Evolutionary conservation across 768 basidiomycete genomes (phyloP), one percentile per base, ranked within the genome.

Genomic region (Termitomyces sp.): DNA sequence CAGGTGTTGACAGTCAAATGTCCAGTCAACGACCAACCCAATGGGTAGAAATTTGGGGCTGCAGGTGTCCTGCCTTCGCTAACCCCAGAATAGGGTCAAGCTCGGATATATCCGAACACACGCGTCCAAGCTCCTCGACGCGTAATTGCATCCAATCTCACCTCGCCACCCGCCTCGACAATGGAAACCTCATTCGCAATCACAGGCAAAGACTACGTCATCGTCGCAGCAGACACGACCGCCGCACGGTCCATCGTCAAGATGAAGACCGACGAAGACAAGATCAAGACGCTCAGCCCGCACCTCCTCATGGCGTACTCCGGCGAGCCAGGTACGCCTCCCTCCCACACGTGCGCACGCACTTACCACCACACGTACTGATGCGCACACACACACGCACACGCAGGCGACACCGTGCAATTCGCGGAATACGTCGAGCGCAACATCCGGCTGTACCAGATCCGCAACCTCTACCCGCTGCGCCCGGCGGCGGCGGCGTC

Each of bases 201-300:
- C 55, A 90, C 84, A 41, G 95, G 95, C 51, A 96, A 97, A 70
- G 95, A 87, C 66, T 99, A 93, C 74, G 88, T 93, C 56, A 83
- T 99, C 61, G 75, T 99, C 65, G 94, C 95, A 2, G 86, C 94
- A 10, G 96, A 98, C 73, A 93, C 88, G 8, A 91, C 87, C 15
- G 85, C 94, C 8, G 85, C 88, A 4, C 82, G 92, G 64, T 97
- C 94, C 33, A 92, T 99, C 73, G 87, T 98, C 69, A 96, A 94
- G 76, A 97, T 98, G 94, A 97, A 98, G 78, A 70, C 81, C 37
- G 94, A 97, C 73, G 91, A 92, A 75, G 95, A 98, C 80, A 98
- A 98, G 78, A 92, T 96, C 79, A 94, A 94, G 73, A 80, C 82
- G 24, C 81, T 99, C 44, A 87, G 92, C 60, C 87, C 94, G 26